Base-by-base conservation (phyloP, 2,329 filamentous ascomycete species). In the Diaporthe vaccinii region DNA sequence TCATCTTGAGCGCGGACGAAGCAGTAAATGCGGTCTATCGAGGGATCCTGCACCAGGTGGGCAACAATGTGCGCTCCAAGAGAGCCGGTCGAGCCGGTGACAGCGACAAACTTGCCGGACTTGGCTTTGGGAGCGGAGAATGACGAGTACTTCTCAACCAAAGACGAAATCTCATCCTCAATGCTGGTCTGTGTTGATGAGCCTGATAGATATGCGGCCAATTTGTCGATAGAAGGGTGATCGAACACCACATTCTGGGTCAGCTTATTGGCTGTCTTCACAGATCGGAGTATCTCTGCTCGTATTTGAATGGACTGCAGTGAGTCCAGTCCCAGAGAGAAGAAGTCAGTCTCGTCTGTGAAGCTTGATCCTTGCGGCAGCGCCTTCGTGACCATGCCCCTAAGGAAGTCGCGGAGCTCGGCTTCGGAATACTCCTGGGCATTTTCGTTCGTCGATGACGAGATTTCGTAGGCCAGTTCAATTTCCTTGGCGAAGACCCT, bases 31-130 rank as follows among this genome's bases (percentile, higher is more conserved):
- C 82, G 83, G 44, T 84, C 82, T 44, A 94, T 85, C 28, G 89
- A 88, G 15, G 89, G 86, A n/a, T 89, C 85, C 2, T 87, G 84
- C 2, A 89, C 87, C 20, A 94, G 86, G n/a, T 91, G 88, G 4
- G 89, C 87, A 2, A 91, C 85, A 1, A 92, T 83, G 77, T 93
- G 91, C 0, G 90, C 86, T 1, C 92, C 92, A 0, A 94, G 84
- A 2, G 91, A 92, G 1, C 92, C 92, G 0, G 92, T 94, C 0
- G 89, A 88, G 2, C 92, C 92, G 0, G 92, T 94, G 4, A 94
- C 81, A 1, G 91, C 46, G 10, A 72, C 67, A 5, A 58, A 74
- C 8, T 49, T 39, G 2, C 79, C 69, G 4, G 73, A 74, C 15
- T 76, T 59, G 15, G 77, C 12, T 20, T 57, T 73, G 17, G 74